Evolutionary conservation across 306 rosid species (phyloP).

Genomic region (Trifolium repens): DNA sequence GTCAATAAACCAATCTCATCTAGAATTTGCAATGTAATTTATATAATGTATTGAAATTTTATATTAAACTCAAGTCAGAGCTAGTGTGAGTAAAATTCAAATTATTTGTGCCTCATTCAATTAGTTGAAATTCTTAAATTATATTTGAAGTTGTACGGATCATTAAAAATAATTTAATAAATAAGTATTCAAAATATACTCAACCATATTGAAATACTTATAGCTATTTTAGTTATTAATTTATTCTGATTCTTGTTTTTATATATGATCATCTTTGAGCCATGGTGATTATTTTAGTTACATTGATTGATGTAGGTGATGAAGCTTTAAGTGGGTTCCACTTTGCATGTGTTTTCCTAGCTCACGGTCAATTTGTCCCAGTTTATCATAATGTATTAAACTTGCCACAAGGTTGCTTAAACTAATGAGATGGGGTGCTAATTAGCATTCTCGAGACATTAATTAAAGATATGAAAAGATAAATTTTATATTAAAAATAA

Average conservation of each 20-base stretch:
- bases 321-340: constrained; percentile 41
- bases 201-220: too few relatives aligned
- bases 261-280: neutral
- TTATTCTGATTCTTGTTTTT: neutral
- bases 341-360: constrained; percentile 50
- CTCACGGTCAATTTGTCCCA: constrained; percentile 42
- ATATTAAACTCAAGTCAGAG: too few relatives aligned
- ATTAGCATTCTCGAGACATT: too few relatives aligned
- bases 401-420: constrained; percentile 13
- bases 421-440: too few relatives aligned
- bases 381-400: constrained; percentile 1
- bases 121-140: neutral
- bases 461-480: too few relatives aligned
- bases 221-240: too few relatives aligned
- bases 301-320: constrained; percentile 5
- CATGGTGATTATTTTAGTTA: constrained; percentile 9
- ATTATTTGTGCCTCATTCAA: neutral
- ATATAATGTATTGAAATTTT: too few relatives aligned
- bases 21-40: too few relatives aligned
- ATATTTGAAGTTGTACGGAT: neutral
- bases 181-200: too few relatives aligned
- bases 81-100: too few relatives aligned
- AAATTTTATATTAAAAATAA: too few relatives aligned
- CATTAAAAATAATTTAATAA: neutral
- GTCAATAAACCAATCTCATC: too few relatives aligned